Evolutionary conservation across 108 stramenopile genomes (phyloP), one percentile per base, ranked within the genome.

Genomic region (Poteriospumella lacustris): DNA sequence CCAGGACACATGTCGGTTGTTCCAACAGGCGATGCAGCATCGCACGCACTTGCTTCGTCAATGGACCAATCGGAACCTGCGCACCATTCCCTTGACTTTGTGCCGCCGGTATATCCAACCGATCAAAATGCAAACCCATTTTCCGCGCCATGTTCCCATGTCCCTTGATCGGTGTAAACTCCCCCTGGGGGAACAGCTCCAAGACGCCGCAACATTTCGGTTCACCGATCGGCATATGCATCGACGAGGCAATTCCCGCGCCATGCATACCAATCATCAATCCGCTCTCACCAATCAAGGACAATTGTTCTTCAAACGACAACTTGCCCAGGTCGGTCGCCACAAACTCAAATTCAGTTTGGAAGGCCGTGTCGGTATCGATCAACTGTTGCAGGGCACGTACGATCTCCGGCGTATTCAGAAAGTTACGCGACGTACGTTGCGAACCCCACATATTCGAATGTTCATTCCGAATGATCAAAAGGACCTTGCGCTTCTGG

Each of bases 201-300:
- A 64, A 5, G 3, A 64, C 31, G 3, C 60, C 60, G 36, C 60
- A 64, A 33, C 60, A 64, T 5, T 24, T 5, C 24, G 15, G 15
- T 9, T 19, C 36, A 24, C 60, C 60, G 36, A 64, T 64, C 9
- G 12, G 5, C 60, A 64, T 64, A 64, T 64, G 60, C 60, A 64
- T 64, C 3, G 60, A 12, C 31, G 24, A 12, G 9, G 60, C 15
- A 31, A 64, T 64, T 5, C 60, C 60, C 31, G 60, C 60, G 31
- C 60, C 60, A 64, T 64, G 60, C 29, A 33, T 64, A 9, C 60
- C 60, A 64, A 64, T 64, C 12, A 64, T 24, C 15, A 64, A 31
- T 34, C 60, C 36, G 31, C 33, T 12, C 60, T 9, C 9, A 34
- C 12, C 31, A 5, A 64, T 64, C 31, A 64, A 64, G 28, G 28